A percentile compares a stretch with the other conserved stretches of the same genome.
Conservation (phyloP, 2,329 filamentous ascomycete species). For the Didymella exigua region DNA sequence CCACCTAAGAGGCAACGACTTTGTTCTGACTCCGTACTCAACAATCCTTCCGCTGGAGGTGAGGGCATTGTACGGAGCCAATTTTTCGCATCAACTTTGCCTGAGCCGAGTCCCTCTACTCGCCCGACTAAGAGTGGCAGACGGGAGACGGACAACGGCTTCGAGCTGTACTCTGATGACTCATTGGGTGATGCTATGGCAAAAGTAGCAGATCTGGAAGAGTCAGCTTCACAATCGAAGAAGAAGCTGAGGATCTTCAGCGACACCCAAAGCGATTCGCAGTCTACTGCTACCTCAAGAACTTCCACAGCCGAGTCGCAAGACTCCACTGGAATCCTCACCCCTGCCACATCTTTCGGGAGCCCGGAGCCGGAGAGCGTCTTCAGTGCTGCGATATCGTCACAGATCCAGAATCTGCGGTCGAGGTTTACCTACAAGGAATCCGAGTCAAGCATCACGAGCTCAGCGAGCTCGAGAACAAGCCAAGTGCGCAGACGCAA, state of each 20-base stretch:
- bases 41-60: conserved; percentile 34
- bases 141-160: conserved; percentile 45
- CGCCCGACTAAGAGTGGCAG: conserved; percentile 41
- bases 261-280: conserved; percentile 35
- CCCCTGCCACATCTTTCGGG: conserved; percentile 40
- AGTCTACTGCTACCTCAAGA: conserved; percentile 35
- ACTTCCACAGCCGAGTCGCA: conserved; percentile 34
- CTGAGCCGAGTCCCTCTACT: conserved; percentile 51
- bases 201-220: conserved; percentile 41
- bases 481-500: conserved; percentile 13
- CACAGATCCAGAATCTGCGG: conserved; percentile 38
- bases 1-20: conserved; percentile 53
- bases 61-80: conserved; percentile 49
- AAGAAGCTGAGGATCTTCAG: conserved; percentile 44
- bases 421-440: conserved; percentile 40
- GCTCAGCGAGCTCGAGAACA: neutral
- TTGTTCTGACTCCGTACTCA: conserved; percentile 49
- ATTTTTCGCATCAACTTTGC: conserved; percentile 49
- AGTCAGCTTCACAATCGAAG: conserved; percentile 35
- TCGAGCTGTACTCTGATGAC: conserved; percentile 57
- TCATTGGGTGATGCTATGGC: conserved; percentile 53
- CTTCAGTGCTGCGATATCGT: conserved; percentile 35
- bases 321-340: conserved; percentile 32
- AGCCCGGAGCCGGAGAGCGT: conserved; percentile 36
- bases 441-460: conserved; percentile 1